Conservation (phyloP, 768 basidiomycete genomes). For the Suillus luteus region DNA sequence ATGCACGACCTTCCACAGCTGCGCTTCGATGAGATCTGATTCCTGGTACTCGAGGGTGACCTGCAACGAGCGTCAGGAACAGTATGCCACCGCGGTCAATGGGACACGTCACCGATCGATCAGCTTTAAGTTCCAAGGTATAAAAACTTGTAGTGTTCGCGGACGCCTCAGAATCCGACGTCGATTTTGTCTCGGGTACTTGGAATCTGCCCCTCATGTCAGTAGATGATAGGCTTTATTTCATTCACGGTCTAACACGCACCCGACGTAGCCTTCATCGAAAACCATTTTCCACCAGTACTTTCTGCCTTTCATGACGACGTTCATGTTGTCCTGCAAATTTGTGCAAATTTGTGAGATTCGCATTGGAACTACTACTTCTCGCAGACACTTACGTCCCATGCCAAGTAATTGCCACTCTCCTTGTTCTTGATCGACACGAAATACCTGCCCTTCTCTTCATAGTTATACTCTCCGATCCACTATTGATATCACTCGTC, state of each 20-base stretch:
- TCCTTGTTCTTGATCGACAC: neutral
- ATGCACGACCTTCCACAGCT: no score
- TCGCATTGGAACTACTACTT: neutral
- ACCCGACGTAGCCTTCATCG: no score
- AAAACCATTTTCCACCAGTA: neutral
- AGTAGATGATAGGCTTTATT: neutral
- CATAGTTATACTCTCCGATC: neutral
- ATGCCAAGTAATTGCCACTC: neutral
- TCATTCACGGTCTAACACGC: no score
- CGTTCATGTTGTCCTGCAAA: neutral
- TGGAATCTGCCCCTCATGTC: neutral
- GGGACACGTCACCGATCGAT: neutral
- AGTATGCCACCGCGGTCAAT: neutral
- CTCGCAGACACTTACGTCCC: neutral
- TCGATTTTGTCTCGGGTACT: neutral
- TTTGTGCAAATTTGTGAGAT: neutral
- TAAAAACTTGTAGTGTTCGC: neutral
- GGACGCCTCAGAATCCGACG: no score
- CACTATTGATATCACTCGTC: neutral
- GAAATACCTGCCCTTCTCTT: fast-evolving
- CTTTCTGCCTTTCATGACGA: neutral
- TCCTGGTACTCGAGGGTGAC: neutral
- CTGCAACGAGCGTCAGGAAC: neutral
- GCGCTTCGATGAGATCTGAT: fast-evolving
- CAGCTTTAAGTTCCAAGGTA: neutral